Base-by-base conservation (phyloP, 2,329 filamentous ascomycete genomes). In the Aspergillus uvarum region DNA sequence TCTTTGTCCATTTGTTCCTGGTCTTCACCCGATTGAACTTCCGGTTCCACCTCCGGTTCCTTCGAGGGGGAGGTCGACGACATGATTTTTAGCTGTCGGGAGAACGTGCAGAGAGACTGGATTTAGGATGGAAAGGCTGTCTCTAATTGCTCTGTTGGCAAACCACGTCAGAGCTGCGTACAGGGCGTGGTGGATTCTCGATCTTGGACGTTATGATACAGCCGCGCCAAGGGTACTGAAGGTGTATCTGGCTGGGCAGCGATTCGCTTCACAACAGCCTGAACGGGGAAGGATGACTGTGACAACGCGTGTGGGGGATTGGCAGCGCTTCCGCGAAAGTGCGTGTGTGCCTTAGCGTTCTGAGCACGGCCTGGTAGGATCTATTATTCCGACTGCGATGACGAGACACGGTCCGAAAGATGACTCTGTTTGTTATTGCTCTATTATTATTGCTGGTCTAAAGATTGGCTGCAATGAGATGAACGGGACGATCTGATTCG, bases 1-100 rank as follows among this genome's bases (percentile, higher is more conserved):
- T 80, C 79, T 70, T 82, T 82, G 74, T 96, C 92, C 91, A 96
- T 96, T 86, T 89, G 89, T 84, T 89, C 88, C 84, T 95, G 91
- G 76, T 85, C 82, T 83, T 96, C 91, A 82, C 95, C 92, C 84
- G 92, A 96, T 84, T 92, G 91, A 86, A 86, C 89, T 86, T 87
- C 89, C 85, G 89, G 90, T 85, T 96, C 94, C 85, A 92, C 90
- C 83, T 96, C 87, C 74, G 82, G 81, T 75, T 89, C 92, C 85
- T 96, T 95, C 76, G 91, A 88, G 84, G 92, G 91, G 85, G 92
- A 92, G 87, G 89, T 92, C 87, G 92, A 90, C 84, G 93, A 96
- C 93, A 97, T 90, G 82, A 85, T 87, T 83, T 95, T 92, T 91
- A 77, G 73, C 70, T 74, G 67, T 72, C 72, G 68, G 70, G 67